phyloP scores from a whole-genome alignment of 495 filamentous ascomycete genomes.

The Pyronema domesticum region DNA sequence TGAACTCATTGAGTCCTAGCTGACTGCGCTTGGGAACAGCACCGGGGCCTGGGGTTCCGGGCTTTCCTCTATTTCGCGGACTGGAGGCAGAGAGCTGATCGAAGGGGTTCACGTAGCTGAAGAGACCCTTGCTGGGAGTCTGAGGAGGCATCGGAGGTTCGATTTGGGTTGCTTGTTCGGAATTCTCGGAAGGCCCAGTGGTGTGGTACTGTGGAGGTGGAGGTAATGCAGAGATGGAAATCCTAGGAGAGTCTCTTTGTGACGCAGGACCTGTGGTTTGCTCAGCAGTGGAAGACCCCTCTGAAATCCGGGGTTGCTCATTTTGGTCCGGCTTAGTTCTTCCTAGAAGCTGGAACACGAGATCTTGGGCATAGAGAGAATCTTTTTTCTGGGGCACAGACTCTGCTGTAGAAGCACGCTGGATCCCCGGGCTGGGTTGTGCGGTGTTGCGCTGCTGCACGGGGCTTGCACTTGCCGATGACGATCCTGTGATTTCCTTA shows the following conservation, averaged over 20 bases:
- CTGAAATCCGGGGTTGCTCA: slow-evolving; percentile 6
- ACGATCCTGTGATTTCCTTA: neutral
- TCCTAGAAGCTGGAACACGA: slow-evolving; percentile 47
- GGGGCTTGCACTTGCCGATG: neutral
- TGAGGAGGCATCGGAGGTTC: neutral
- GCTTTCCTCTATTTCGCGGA: slow-evolving; percentile 38
- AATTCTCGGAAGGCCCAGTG: neutral
- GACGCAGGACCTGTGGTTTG: neutral
- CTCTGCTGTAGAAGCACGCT: slow-evolving; percentile 15
- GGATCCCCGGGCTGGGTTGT: neutral
- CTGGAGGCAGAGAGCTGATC: slow-evolving; percentile 53
- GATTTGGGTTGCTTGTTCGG: neutral
- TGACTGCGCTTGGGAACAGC: slow-evolving; percentile 16
- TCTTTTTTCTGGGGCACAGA: slow-evolving; percentile 11
- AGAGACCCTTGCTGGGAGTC: slow-evolving; percentile 30
- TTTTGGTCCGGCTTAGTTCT: slow-evolving; percentile 33
- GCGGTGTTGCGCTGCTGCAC: neutral
- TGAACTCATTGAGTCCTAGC: slow-evolving; percentile 14
- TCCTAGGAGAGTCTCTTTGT: neutral
- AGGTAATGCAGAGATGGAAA: neutral
- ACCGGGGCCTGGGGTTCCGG: slow-evolving; percentile 10
- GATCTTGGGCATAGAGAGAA: slow-evolving; percentile 42
- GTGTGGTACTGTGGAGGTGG: neutral
- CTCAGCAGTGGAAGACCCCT: neutral
- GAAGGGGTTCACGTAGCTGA: slow-evolving; percentile 67